phyloP scores from a whole-genome alignment of 257 asterid species.

The Nicotiana undulata region DNA sequence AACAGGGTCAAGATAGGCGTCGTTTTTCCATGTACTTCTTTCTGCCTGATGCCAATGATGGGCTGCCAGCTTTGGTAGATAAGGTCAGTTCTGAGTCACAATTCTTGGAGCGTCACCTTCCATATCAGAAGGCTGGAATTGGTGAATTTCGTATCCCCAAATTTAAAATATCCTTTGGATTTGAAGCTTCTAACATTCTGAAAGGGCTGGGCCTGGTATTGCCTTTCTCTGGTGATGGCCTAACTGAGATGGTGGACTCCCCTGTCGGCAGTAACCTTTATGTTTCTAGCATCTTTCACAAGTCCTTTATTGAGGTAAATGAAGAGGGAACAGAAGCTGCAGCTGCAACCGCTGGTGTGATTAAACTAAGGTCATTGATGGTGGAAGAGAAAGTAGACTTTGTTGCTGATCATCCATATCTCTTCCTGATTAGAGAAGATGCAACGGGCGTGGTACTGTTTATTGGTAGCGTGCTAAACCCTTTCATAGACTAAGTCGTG shows the following conservation, averaged over 20 bases:
- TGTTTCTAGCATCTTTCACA: conserved; percentile 36
- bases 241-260: conserved; percentile 30
- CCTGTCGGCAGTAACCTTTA: conserved; percentile 10
- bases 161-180: conserved; percentile 28
- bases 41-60: conserved; percentile 32
- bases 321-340: conserved; percentile 44
- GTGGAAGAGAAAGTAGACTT: conserved; percentile 11
- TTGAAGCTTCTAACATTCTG: conserved; percentile 30
- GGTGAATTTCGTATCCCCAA: conserved; percentile 29
- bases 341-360: conserved; percentile 19
- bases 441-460: conserved; percentile 25
- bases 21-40: conserved; percentile 32
- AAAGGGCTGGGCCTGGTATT: conserved; percentile 23
- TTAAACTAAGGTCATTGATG: not conserved
- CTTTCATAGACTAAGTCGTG: not conserved
- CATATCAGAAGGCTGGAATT: conserved; percentile 12
- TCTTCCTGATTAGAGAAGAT: conserved; percentile 34
- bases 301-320: conserved; percentile 33
- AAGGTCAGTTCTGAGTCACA: conserved; percentile 20
- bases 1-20: conserved; percentile 29
- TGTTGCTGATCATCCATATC: conserved; percentile 37
- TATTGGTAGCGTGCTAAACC: conserved; percentile 26
- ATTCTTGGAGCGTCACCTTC: conserved; percentile 26
- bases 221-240: conserved; percentile 30
- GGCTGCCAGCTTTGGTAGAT: conserved; percentile 23